Conservation (phyloP, 305 asterid genomes). For the Fraxinus baroniana region DNA sequence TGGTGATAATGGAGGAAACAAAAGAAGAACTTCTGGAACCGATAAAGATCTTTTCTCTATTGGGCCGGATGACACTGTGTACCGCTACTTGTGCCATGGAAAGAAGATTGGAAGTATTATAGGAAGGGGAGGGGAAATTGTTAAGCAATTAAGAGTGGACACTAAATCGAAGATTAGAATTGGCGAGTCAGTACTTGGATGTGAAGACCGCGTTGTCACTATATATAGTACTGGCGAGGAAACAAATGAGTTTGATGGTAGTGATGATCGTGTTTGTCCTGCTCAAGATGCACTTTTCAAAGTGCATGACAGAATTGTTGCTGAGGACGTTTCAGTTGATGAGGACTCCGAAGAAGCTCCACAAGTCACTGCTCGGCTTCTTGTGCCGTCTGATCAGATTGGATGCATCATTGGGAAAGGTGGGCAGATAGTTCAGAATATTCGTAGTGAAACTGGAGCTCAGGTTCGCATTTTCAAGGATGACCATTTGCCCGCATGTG, state of each 20-base stretch:
- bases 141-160: conserved; percentile 81
- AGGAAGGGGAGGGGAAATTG: conserved; percentile 94
- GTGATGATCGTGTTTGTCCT: conserved; percentile 63
- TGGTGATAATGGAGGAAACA: conserved; percentile 57
- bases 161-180: conserved; percentile 87
- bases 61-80: conserved; percentile 74
- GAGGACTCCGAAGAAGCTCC: conserved; percentile 58
- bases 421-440: conserved; percentile 79
- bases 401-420: conserved; percentile 92
- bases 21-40: conserved; percentile 65
- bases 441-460: conserved; percentile 85
- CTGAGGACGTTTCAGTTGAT: conserved; percentile 52
- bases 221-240: conserved; percentile 77
- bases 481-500: conserved; percentile 78
- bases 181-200: conserved; percentile 79
- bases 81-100: conserved; percentile 73
- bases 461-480: conserved; percentile 85
- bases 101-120: conserved; percentile 89
- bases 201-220: conserved; percentile 81
- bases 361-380: conserved; percentile 63
- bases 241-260: conserved; percentile 62
- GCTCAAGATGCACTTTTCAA: conserved; percentile 87
- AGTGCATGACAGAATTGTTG: conserved; percentile 77
- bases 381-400: conserved; percentile 92
- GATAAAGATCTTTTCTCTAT: conserved; percentile 64